phyloP scores from a whole-genome alignment of 1,284 basidiomycete species.

The Rugosomyces carneus region DNA sequence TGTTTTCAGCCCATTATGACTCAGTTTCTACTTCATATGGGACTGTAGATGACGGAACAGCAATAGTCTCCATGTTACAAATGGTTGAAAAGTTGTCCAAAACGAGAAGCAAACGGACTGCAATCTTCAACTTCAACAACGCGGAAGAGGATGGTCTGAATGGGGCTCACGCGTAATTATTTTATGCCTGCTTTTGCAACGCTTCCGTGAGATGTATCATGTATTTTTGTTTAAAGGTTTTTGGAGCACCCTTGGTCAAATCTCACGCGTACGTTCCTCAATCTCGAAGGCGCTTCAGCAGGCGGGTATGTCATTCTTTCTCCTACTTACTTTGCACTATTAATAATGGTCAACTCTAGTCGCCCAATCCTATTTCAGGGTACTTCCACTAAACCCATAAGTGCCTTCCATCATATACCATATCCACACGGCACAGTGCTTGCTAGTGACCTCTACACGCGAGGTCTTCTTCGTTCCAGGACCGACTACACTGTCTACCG shows the following conservation, averaged over 20 bases:
- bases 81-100: slow-evolving; percentile 55
- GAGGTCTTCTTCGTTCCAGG: slow-evolving; percentile 52
- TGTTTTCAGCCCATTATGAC: slow-evolving; percentile 80
- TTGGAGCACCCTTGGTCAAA: slow-evolving; percentile 69
- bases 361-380: slow-evolving; percentile 64
- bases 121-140: slow-evolving; percentile 78
- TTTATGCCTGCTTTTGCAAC: background rate
- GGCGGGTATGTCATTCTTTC: slow-evolving; percentile 50
- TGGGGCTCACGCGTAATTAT: slow-evolving; percentile 58
- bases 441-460: slow-evolving; percentile 58
- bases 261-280: slow-evolving; percentile 60
- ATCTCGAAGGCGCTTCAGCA: slow-evolving; percentile 74
- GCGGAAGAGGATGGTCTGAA: slow-evolving; percentile 73
- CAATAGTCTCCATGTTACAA: slow-evolving; percentile 59
- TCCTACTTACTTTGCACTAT: background rate
- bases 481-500: slow-evolving; percentile 69
- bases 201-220: background rate
- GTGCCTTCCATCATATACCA: slow-evolving; percentile 43
- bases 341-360: slow-evolving; percentile 17
- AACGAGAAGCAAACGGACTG: slow-evolving; percentile 49
- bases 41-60: slow-evolving; percentile 75
- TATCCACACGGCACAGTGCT: slow-evolving; percentile 67
- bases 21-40: slow-evolving; percentile 73
- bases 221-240: slow-evolving; percentile 36
- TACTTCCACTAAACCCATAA: slow-evolving; percentile 47